Conservation (phyloP, 352 stramenopile species). For the Phytophthora crassamura region DNA sequence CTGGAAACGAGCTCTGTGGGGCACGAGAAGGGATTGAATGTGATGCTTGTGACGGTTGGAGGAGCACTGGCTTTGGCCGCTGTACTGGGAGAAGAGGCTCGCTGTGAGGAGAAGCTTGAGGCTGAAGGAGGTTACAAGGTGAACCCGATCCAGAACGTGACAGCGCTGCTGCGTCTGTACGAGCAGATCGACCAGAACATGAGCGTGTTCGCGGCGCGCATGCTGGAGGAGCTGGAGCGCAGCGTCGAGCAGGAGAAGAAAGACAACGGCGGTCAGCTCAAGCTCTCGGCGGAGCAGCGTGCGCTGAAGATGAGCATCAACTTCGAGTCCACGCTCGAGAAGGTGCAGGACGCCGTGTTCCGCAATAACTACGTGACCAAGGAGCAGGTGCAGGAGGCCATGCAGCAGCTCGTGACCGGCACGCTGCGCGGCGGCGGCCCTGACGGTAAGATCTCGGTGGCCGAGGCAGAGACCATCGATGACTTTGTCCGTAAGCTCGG, state of each 20-base stretch:
- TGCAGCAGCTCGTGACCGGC: conserved; percentile 64
- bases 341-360: conserved; percentile 86
- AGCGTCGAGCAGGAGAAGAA: conserved; percentile 57
- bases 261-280: conserved; percentile 52
- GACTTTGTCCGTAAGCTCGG: conserved; percentile 75
- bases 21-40: conserved; percentile 3
- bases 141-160: conserved; percentile 79
- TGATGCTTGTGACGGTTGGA: conserved; percentile 2
- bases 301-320: conserved; percentile 85
- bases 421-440: conserved; percentile 57
- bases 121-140: conserved; percentile 46
- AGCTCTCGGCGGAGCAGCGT: conserved; percentile 67
- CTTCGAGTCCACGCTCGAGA: conserved; percentile 82
- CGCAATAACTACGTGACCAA: conserved; percentile 87
- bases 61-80: conserved; percentile 20
- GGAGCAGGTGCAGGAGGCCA: conserved; percentile 74
- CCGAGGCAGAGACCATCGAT: conserved; percentile 75
- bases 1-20: conserved; percentile 9
- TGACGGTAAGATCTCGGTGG: conserved; percentile 62
- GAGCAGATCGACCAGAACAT: conserved; percentile 89
- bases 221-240: conserved; percentile 71
- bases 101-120: conserved; percentile 33
- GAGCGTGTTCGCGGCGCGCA: conserved; percentile 72
- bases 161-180: conserved; percentile 74
- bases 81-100: conserved; percentile 8